A percentile compares a stretch with the other conserved stretches of the same genome.
Conservation (phyloP, 2,329 filamentous ascomycete genomes). For the Fusarium cyanostomum region DNA sequence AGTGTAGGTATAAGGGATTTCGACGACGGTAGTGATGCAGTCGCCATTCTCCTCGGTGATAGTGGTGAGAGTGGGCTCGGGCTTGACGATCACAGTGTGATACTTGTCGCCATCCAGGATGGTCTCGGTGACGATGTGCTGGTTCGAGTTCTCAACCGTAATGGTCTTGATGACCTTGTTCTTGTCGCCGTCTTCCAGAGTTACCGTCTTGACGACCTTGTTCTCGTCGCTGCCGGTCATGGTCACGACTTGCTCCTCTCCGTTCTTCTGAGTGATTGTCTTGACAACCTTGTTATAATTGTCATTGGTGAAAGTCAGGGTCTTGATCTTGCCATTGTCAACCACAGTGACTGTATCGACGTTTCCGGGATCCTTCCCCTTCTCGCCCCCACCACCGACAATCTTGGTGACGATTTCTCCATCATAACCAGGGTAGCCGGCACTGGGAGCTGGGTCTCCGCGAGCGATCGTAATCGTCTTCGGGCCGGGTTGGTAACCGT, state of each 20-base stretch:
- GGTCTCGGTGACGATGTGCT: constrained; percentile 35
- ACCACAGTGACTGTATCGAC: constrained; percentile 28
- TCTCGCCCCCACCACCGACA: background rate
- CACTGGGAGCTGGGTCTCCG: constrained; percentile 21
- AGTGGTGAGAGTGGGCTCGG: constrained; percentile 26
- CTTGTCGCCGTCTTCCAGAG: constrained; percentile 22
- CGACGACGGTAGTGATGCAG: constrained; percentile 28
- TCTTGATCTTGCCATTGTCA: constrained; percentile 30
- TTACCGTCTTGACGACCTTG: constrained; percentile 20
- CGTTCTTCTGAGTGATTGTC: constrained; percentile 27
- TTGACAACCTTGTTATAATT: constrained; percentile 13
- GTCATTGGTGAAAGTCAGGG: constrained; percentile 24
- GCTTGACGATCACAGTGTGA: constrained; percentile 35
- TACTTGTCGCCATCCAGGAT: constrained; percentile 36
- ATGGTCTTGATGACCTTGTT: constrained; percentile 30
- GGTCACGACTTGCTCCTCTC: constrained; percentile 25
- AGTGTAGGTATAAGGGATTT: constrained; percentile 27
- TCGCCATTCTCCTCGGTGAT: constrained; percentile 34
- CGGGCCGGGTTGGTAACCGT: constrained; percentile 12
- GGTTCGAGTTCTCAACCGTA: constrained; percentile 23
- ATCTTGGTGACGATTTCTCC: constrained; percentile 23
- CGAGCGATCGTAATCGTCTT: constrained; percentile 28
- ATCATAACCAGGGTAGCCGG: constrained; percentile 14
- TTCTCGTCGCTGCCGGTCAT: constrained; percentile 5
- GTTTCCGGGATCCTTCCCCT: background rate